phyloP scores from a whole-genome alignment of 345 rosid species.

The Trapa incisa region DNA sequence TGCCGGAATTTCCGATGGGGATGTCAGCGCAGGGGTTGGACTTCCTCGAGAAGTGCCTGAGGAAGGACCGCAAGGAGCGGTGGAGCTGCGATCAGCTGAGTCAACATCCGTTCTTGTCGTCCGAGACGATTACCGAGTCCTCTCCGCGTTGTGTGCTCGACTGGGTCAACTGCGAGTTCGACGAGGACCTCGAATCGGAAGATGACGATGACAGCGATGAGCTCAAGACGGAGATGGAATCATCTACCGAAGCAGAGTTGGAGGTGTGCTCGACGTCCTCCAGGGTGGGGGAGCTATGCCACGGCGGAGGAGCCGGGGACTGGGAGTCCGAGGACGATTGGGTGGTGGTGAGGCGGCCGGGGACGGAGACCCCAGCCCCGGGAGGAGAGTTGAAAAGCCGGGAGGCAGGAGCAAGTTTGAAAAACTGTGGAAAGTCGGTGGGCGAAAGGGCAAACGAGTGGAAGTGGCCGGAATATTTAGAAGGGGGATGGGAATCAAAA shows the following conservation, averaged over 20 bases:
- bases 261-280: constrained; percentile 9
- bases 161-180: constrained; percentile 38
- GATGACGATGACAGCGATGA: constrained; percentile 7
- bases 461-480: too few species aligned
- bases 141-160: constrained; percentile 80
- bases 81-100: constrained; percentile 73
- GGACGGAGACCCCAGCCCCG: too few species aligned
- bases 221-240: background rate
- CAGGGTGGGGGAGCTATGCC: constrained; percentile 31
- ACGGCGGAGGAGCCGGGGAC: constrained; percentile 19
- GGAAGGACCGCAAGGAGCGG: constrained; percentile 32
- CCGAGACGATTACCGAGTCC: constrained; percentile 8
- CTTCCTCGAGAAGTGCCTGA: constrained; percentile 51
- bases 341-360: constrained; percentile 24
- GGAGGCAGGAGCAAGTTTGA: too few species aligned
- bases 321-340: constrained; percentile 55
- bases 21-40: constrained; percentile 44
- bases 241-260: background rate
- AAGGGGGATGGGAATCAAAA: too few species aligned
- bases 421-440: too few species aligned
- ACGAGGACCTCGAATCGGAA: constrained; percentile 12
- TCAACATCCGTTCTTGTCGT: constrained; percentile 45
- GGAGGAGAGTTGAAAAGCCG: too few species aligned
- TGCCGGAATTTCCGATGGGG: constrained; percentile 33
- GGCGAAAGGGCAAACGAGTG: too few species aligned